These are phyloP conservation scores for Metarhizium rileyi DNA, from an alignment of 2,329 filamentous ascomycete genomes.

Conservation along the genomic window DNA sequence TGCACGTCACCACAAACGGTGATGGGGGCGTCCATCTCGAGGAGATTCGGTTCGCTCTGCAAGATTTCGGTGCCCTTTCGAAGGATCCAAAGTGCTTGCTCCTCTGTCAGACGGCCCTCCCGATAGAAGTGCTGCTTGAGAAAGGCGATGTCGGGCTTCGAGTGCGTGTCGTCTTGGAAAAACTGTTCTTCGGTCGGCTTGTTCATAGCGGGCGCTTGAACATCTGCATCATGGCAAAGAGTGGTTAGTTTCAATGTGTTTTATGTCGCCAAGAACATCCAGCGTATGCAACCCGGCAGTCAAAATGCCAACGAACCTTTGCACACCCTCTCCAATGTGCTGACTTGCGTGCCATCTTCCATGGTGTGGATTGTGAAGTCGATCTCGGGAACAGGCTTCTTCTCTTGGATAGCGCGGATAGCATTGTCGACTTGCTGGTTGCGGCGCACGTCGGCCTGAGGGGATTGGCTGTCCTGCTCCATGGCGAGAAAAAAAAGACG, in stretches of 20 bases:
- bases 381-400: constrained; percentile 94
- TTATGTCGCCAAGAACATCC: background rate
- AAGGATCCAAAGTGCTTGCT: constrained; percentile 95
- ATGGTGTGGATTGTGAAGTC: constrained; percentile 98
- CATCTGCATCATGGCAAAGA: constrained; percentile 50
- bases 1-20: constrained; percentile 98
- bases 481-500: constrained; percentile 21
- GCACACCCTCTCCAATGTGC: constrained; percentile 89
- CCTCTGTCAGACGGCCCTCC: constrained; percentile 91
- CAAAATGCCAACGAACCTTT: constrained; percentile 62
- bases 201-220: constrained; percentile 91
- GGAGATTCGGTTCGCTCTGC: constrained; percentile 81
- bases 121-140: constrained; percentile 98
- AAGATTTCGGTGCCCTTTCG: constrained; percentile 79
- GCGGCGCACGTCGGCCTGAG: constrained; percentile 34
- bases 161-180: constrained; percentile 73
- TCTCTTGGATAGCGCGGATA: constrained; percentile 83
- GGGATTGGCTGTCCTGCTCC: constrained; percentile 36
- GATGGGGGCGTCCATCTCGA: constrained; percentile 99
- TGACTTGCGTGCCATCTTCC: constrained; percentile 95
- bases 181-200: constrained; percentile 92
- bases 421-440: constrained; percentile 72
- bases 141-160: constrained; percentile 87
- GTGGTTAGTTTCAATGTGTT: background rate
- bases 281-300: background rate